Evolutionary conservation across 2,329 filamentous ascomycete species (phyloP), one percentile per base, ranked within the genome.

Genomic region (Diaporthe ampelina): DNA sequence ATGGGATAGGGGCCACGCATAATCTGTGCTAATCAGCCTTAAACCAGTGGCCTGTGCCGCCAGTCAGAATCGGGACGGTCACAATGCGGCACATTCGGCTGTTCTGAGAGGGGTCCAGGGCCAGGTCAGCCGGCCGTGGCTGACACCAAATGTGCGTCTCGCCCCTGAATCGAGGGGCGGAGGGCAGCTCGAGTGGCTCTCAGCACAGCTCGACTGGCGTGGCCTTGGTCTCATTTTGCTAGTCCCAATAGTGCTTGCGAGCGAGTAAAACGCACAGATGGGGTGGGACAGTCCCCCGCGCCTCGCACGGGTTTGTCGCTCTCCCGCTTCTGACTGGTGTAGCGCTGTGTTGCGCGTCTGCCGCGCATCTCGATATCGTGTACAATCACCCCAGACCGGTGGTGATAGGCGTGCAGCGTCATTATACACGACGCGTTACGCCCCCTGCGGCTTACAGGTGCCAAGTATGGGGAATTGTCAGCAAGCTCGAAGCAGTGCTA

Each of bases 251-350:
- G 63, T 54, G n/a, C 32, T 54, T 26, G 48, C n/a, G 63, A 40
- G 48, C 63, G 45, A 68, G 59, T 48, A 63, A 15, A 40, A 21
- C 32, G 63, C 63, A 54, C 48, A 68, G 63, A 68, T 68, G 63
- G 63, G 63, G 63, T 54, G 63, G 63, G 48, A 68, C 63, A 68
- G 52, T 68, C 48, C 63, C 45, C 63, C 48, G 63, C 63, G 45
- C 19, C 19, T 48, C 45, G 63, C 63, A 68, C 48, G n/a, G 63
- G 26, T 68, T 68, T n/a, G 63, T 68, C 48, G 63, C 48, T 68
- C 63, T 68, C 48, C 63, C 48, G 63, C 48, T 54, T 54, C 17
- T 68, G 63, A 40, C 63, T 52, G 63, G 63, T 19, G 32, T 54
- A 17, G n/a, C 21, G 63, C 48, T 54, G 58, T 29, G 17, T 54